Base-by-base conservation (phyloP, 306 rosid genomes). In the Sechiopsis laciniata region DNA sequence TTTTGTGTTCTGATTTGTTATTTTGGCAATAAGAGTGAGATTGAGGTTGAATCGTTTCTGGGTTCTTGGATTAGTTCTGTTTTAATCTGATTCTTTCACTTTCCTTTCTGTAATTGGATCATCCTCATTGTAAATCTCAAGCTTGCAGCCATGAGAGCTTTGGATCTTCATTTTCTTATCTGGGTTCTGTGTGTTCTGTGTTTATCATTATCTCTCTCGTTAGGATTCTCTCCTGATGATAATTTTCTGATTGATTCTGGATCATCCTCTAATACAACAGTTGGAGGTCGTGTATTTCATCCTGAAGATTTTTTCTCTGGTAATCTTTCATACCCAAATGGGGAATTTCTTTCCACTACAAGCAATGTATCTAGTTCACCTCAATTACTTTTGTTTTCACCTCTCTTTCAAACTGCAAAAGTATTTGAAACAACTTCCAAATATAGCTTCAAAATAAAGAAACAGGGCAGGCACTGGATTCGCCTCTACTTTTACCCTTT, bases 401-500 rank as follows among this genome's bases (percentile, higher is more conserved):
- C 58, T 35, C 75, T 89, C 17, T 82, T 77, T 73, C 63, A 54
- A 64, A 87, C 88, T 35, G 96, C 96, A 16, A 48, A 84, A 42
- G 72, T 89, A 59, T 79, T 89, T 55, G 59, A 54, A 9, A 48
- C 72, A 76, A 42, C 74, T 65, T 79, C 92, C 24, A 70, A 58
- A n/a, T 89, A 89, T 86, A 85, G 80, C 13, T 89, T 89, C 55
- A 82, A 75, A 8, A 81, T 87, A 45, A 78, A 32, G 63, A 84
- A 48, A 57, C 85, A 29, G 6, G 96, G 92, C 14, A 74, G 86
- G 45, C 82, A 85, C 74, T 85, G 90, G 92, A 76, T 89, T 72
- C 92, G 96, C 80, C 83, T 89, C 71, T 46, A 89, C 67, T 87
- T 89, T 81, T 80, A 69, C 68, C 85, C 96, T 71, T 85, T 89